Base-by-base conservation (phyloP, 305 asterid genomes). In the Fraxinus platypoda region DNA sequence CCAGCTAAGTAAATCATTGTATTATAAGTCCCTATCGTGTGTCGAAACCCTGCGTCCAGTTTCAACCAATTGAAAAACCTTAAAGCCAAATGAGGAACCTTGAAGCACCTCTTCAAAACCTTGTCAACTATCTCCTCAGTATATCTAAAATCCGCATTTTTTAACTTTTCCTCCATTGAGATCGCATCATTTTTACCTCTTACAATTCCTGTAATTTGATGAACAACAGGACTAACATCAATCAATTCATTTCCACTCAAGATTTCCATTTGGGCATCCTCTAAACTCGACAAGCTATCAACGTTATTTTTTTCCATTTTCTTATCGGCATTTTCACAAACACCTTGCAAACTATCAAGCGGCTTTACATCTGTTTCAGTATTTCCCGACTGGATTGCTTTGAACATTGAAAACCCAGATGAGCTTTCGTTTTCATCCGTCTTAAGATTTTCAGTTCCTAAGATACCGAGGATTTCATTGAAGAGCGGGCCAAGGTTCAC, bases 51-150 rank as follows among this genome's bases (percentile, higher is more conserved):
- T 62, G 84, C 46, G 25, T 86, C 83, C 76, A 76, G 28, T 86
- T 87, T 91, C 84, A 91, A 86, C 98, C 97, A 95, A 64, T 88
- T 82, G 91, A 95, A 95, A 85, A 94, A 95, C 82, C 92, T 88
- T 78, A 91, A 88, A 86, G 95, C 97, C 88, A 90, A 88, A 78
- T 84, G 88, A 68, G 97, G 98, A 81, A 90, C 97, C 64, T 92
- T 94, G 87, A 92, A 94, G 81, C 98, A 95, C 82, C 94, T 92
- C 92, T 95, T 94, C 86, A 95, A 74, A 6, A 95, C 98, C 81
- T 87, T 91, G 75, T 88, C 94, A 64, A 94, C 95, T 26, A 94
- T 83, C 77, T 90, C 97, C 87, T 83, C 93, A 3, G 81, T 86
- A 49, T 79, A 91, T 76, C 79, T 80, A 19, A 91, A 80, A 86